These are phyloP conservation scores for Beauveria bassiana DNA, from an alignment of 2,329 filamentous ascomycete genomes.

Conservation along the genomic window DNA sequence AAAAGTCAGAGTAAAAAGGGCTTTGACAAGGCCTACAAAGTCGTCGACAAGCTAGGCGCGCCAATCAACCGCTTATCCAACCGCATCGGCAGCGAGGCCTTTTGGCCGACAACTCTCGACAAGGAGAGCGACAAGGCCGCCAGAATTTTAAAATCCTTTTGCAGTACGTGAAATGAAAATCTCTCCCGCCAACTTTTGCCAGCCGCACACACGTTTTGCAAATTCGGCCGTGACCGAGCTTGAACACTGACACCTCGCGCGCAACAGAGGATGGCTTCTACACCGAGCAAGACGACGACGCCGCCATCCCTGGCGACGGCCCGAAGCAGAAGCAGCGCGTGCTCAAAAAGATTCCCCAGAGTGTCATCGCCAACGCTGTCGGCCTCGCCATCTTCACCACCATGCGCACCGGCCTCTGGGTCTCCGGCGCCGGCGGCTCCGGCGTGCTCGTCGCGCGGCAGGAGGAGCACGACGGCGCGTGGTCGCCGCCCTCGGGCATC, in stretches of 20 bases:
- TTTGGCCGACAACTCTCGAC: slow-evolving; percentile 78
- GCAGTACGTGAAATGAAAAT: slow-evolving; percentile 48
- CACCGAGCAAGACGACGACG: slow-evolving; percentile 24
- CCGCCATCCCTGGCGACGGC: slow-evolving; percentile 19
- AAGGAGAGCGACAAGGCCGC: slow-evolving; percentile 90
- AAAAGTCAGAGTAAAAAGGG: slow-evolving; percentile 53
- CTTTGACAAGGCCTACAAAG: slow-evolving; percentile 64
- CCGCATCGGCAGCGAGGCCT: slow-evolving; percentile 74
- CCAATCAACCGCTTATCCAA: slow-evolving; percentile 78
- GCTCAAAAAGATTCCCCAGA: slow-evolving; percentile 45
- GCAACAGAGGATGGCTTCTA: slow-evolving; percentile 44
- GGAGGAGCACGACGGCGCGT: slow-evolving; percentile 51
- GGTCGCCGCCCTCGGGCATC: slow-evolving; percentile 78
- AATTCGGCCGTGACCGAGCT: too few relatives aligned
- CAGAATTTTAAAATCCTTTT: slow-evolving; percentile 75
- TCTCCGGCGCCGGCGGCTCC: slow-evolving; percentile 59
- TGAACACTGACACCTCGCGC: neutral
- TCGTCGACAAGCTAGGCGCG: slow-evolving; percentile 46
- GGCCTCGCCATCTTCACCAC: slow-evolving; percentile 68
- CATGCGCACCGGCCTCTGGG: slow-evolving; percentile 57
- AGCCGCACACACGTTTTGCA: too few relatives aligned
- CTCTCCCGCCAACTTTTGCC: too few relatives aligned
- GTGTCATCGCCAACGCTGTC: slow-evolving; percentile 57
- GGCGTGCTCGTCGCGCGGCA: slow-evolving; percentile 57
- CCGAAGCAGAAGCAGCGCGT: slow-evolving; percentile 36